Evolutionary conservation across 108 stramenopile genomes (phyloP), one percentile per base, ranked within the genome.

Genomic region (Nitzschia sp.): DNA sequence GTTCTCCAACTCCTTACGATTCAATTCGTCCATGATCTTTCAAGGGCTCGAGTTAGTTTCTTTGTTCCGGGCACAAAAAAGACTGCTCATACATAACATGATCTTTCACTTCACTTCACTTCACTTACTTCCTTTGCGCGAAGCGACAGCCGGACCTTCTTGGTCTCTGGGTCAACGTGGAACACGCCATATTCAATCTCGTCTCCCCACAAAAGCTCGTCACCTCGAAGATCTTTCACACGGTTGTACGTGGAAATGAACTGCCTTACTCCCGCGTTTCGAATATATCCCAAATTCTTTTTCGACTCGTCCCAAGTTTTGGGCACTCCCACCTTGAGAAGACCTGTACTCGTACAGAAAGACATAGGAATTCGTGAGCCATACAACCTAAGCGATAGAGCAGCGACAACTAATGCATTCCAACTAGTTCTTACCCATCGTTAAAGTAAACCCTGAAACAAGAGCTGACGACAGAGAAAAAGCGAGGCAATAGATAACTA

Each of bases 161-260:
- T 93, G 4, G 79, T 69, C 28, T 94, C 85, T 1, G 72, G 55
- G 63, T 97, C 96, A 28, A 98, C 55, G 64, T 80, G 70, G 77
- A 99, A 96, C 32, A 98, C 79, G 6, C 95, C 97, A 74, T 96
- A 96, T 80, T 99, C 98, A 62, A 98, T 88, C 80, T 99, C 99
- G 71, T 99, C 99, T 33, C 99, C 99, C 96, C 96, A 99, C 30
- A 94, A 59, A 26, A 98, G 80, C 67, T 96, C 96, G 70, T 99
- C 96, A 27, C 91, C 87, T 63, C 91, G 83, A 13, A 97, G 80
- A 76, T 97, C 87, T 56, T 96, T 93, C 6, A 97, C 94, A n/a
- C 93, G 86, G 55, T 94, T 84, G 74, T 95, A 98, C 6, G 95
- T 96, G 35, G 93, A 90, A 41, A 99, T 72, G 73, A 99, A 99